phyloP scores from a whole-genome alignment of 1,284 basidiomycete species.

The Ganoderma resinaceum region DNA sequence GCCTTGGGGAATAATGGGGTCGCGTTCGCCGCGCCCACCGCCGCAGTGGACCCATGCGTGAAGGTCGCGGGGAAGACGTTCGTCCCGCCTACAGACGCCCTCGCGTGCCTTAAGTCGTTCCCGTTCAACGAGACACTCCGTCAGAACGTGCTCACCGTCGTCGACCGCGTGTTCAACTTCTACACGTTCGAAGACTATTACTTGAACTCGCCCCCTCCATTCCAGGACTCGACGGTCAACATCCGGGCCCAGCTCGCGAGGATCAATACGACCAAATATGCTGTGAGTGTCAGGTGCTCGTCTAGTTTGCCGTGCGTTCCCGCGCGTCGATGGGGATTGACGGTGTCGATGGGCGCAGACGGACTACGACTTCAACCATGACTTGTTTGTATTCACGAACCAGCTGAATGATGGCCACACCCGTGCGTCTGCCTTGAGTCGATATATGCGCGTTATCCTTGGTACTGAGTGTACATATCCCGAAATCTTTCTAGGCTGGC shows the following conservation, averaged over 20 bases:
- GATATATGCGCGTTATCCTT: not conserved
- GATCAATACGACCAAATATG: slow-evolving; percentile 56
- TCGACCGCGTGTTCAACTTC: slow-evolving; percentile 67
- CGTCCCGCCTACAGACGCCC: slow-evolving; percentile 57
- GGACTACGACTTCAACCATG: slow-evolving; percentile 69
- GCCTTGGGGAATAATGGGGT: not conserved
- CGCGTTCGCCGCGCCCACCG: slow-evolving; percentile 18
- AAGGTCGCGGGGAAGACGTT: slow-evolving; percentile 57
- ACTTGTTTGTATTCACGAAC: slow-evolving; percentile 61
- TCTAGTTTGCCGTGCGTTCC: not conserved
- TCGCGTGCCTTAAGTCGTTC: slow-evolving; percentile 66
- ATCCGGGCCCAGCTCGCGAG: slow-evolving; percentile 56
- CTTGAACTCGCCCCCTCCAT: slow-evolving; percentile 62
- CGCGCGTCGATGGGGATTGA: not conserved
- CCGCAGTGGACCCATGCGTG: slow-evolving; percentile 52
- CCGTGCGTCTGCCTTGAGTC: slow-evolving; percentile 44
- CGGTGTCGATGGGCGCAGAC: slow-evolving; percentile 31
- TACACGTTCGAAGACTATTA: slow-evolving; percentile 72
- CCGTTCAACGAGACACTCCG: slow-evolving; percentile 69
- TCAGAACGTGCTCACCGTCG: slow-evolving; percentile 61
- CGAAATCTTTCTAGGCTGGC: slow-evolving; percentile 52
- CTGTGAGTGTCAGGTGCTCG: slow-evolving; percentile 38
- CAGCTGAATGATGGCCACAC: slow-evolving; percentile 73
- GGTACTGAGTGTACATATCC: not conserved
- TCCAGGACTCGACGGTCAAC: slow-evolving; percentile 64